Evolutionary conservation across 257 asterid genomes (phyloP), one percentile per base, ranked within the genome.

Genomic region (Craterostigma plantagineum): DNA sequence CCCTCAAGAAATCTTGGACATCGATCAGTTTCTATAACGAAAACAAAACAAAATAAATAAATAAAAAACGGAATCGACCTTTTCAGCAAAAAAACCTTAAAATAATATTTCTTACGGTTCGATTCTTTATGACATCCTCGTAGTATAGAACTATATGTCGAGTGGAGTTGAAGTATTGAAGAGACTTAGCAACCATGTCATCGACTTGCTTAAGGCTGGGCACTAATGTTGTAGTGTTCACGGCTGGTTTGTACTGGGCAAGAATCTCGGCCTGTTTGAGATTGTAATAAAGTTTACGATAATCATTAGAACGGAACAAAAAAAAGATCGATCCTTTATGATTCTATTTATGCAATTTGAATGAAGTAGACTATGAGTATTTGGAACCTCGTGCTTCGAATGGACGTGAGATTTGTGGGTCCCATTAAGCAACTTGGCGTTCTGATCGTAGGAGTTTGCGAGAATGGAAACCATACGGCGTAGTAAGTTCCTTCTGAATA

Each of bases 371-470:
- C n/a, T n/a, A n/a, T n/a, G 30, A 23, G 30, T 23, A n/a, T n/a
- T n/a, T n/a, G 12, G 48, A 34, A 87, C 95, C 97, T 87, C 97
- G 16, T 58, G 58, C 51, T 71, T 60, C 14, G 90, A 73, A 65
- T 87, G 97, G 58, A 82, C 95, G 50, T 87, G 97, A 46, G 97
- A 82, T 63, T 87, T 87, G 74, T 87, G 95, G 8, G 93, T 82
- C 67, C 95, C 97, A 40, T 82, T 87, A 18, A 82, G 67, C 38
- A 64, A 68, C 80, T 74, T 87, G 58, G 80, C 71, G 39, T 66
- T 68, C 53, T 79, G 98, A 67, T 87, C 98, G 37, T 76, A 87
- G 9, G 95, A 69, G 67, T 82, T 87, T 48, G 92, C 93, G 16
- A 82, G 82, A 13, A 87, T 82, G 12, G 98, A 87, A 36, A 87